A percentile compares a stretch with the other conserved stretches of the same genome.
These are phyloP conservation scores for Middelhovenomyces tepae DNA, from an alignment of 805 yeast genomes.

Conservation along the genomic window DNA sequence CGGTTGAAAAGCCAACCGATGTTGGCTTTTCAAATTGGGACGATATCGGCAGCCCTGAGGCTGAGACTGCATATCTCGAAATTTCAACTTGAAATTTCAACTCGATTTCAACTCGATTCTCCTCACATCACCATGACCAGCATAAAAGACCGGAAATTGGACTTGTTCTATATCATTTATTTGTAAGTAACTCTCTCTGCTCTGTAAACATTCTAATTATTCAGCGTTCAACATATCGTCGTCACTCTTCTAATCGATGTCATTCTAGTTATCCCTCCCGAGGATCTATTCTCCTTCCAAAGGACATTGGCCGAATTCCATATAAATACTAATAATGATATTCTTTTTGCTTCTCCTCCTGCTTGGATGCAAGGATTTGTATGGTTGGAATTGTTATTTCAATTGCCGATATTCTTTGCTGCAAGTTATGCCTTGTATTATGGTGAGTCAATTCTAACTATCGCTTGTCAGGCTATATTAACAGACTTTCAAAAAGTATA, in stretches of 20 bases:
- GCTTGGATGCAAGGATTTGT: slow-evolving; percentile 71
- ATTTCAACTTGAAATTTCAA: too few relatives aligned
- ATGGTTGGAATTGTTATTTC: slow-evolving; percentile 60
- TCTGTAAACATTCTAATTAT: neutral
- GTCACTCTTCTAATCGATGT: slow-evolving; percentile 72
- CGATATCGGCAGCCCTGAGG: too few relatives aligned
- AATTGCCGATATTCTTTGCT: slow-evolving; percentile 72
- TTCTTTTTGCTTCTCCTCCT: slow-evolving; percentile 51
- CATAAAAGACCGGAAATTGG: slow-evolving; percentile 7
- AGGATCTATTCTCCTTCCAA: slow-evolving; percentile 42
- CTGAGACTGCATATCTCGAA: too few relatives aligned
- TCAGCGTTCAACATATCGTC: slow-evolving; percentile 54
- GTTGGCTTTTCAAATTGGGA: too few relatives aligned
- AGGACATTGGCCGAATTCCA: slow-evolving; percentile 48
- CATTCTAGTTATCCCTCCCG: slow-evolving; percentile 53
- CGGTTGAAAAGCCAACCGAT: too few relatives aligned
- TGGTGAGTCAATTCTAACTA: slow-evolving; percentile 23
- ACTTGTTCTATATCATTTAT: slow-evolving; percentile 22
- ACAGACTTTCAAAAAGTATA: slow-evolving; percentile 23
- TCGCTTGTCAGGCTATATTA: slow-evolving; percentile 8
- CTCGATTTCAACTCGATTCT: too few relatives aligned
- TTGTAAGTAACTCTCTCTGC: slow-evolving; percentile 15
- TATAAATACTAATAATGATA: slow-evolving; percentile 57
- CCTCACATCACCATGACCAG: slow-evolving; percentile 1
- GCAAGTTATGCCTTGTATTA: slow-evolving; percentile 31